A percentile compares a stretch with the other conserved stretches of the same genome.
Conservation (phyloP, 805 yeast species). For the Ogataea trehaloabstinens region DNA sequence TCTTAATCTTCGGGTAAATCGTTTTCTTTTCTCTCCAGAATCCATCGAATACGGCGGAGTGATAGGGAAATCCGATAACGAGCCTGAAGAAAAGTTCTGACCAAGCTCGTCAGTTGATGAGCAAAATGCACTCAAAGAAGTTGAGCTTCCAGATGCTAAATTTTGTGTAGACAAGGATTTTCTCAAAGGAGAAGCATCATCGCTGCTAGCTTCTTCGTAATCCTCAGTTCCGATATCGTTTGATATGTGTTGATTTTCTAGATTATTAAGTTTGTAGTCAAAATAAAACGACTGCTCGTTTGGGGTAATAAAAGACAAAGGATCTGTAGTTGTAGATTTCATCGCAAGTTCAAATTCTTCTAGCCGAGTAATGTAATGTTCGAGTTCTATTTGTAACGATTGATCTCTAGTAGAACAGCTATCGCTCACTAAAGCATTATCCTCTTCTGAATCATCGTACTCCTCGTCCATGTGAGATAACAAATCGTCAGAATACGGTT, state of each 20-base stretch:
- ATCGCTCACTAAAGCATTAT: constrained; percentile 1
- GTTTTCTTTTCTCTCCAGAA: constrained; percentile 6
- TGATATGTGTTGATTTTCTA: constrained; percentile 1
- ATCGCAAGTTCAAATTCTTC: constrained; percentile 5
- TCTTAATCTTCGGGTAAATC: constrained; percentile 13
- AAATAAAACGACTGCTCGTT: constrained; percentile 24
- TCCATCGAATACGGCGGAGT: constrained; percentile 17
- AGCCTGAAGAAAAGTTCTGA: constrained; percentile 17
- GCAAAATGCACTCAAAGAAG: constrained; percentile 8
- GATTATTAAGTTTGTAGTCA: not conserved
- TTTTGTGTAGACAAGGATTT: not conserved
- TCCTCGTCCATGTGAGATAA: constrained; percentile 9
- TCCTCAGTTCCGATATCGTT: constrained; percentile 8
- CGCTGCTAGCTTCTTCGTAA: constrained; percentile 8
- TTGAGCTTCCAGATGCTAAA: constrained; percentile 3
- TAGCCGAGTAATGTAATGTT: constrained; percentile 12
- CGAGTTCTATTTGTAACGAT: constrained; percentile 7
- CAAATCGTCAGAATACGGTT: not conserved
- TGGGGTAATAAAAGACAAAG: constrained; percentile 11
- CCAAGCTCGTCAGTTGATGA: constrained; percentile 20
- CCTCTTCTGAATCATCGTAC: constrained; percentile 18
- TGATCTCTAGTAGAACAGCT: not conserved
- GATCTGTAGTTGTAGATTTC: constrained; percentile 15
- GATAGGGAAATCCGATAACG: constrained; percentile 16
- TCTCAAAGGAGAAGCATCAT: constrained; percentile 2